Evolutionary conservation across 768 basidiomycete species (phyloP), one percentile per base, ranked within the genome.

Genomic region (Amanita molliuscula): DNA sequence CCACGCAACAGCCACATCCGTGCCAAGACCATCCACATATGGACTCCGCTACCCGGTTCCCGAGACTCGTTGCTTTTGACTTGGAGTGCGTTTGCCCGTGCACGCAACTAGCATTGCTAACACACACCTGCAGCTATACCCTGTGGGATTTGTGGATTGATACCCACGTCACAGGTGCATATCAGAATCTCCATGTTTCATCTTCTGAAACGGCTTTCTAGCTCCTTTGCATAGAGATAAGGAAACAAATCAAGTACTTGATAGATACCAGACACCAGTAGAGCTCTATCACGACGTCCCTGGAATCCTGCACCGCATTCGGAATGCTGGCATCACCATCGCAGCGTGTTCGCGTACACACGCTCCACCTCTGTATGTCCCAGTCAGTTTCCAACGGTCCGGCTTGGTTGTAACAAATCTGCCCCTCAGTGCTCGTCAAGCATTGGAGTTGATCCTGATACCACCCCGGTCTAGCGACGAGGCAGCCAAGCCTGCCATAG

Each of bases 91-190:
- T 60, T 28, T 34, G 23, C 43, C 9, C 21, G 11, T 44, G 35
- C 18, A 33, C 20, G 11, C 11, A 48, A 25, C 9, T 44, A 20
- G 29, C 26, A 16, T 28, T 28, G 13, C n/a, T 33, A 11, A 41
- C 31, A 36, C 33, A n/a, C 46, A 9, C 23, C 48, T 47, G 11
- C 15, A 89, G 88, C 60, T 91, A 86, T 62, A 92, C 90, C 0
- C 69, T 92, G 5, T 92, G 88, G 89, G 77, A 83, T 51, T 69
- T 91, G 13, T 91, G 88, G 89, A 83, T 92, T 47, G 90, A 93
- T 62, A 81, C 81, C 15, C 84, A 90, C 61, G 72, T 87, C 46
- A 67, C 73, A 38, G 77, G 80, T 74, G 53, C 7, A 16, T 25
- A n/a, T 25, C 11, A 16, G 2, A 34, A 11, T 23, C 18, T 16